phyloP scores from a whole-genome alignment of 2,329 filamentous ascomycete genomes.

The Rhinocladiella similis region DNA sequence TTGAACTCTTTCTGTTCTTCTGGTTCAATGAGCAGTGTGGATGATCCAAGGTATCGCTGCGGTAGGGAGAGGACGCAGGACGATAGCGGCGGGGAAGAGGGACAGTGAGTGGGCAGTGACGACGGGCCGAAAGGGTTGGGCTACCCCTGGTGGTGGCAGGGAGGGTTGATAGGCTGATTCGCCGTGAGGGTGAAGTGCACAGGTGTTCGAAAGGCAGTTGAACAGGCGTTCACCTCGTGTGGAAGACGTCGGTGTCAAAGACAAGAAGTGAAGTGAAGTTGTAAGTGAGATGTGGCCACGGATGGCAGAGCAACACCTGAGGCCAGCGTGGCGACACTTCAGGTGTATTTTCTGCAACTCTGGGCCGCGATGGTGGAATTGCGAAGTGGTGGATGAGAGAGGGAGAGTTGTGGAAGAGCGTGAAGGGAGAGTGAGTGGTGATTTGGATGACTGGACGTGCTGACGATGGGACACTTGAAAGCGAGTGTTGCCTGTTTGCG shows the following conservation, averaged over 20 bases:
- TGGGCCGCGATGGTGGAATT: constrained; percentile 7
- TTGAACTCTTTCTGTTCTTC: not conserved
- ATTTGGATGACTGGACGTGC: constrained; percentile 5
- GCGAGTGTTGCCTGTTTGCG: constrained; percentile 15
- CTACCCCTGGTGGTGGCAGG: not conserved
- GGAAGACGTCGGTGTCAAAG: not conserved
- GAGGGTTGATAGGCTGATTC: not conserved
- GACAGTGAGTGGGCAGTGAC: not conserved
- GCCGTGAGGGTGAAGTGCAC: constrained; percentile 9
- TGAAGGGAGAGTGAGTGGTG: constrained; percentile 7
- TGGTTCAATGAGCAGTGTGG: not conserved
- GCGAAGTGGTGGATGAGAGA: constrained; percentile 8
- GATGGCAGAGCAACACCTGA: constrained; percentile 18
- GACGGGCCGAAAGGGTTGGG: constrained; percentile 1
- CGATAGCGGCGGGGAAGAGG: constrained; percentile 1
- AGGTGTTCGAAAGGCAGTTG: constrained; percentile 9
- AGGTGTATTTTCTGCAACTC: constrained; percentile 1
- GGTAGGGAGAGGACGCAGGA: not conserved
- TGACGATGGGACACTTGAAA: constrained; percentile 19
- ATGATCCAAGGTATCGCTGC: not conserved
- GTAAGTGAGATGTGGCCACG: constrained; percentile 2
- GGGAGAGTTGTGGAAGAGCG: constrained; percentile 3
- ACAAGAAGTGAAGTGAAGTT: constrained; percentile 6
- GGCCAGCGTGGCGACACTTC: constrained; percentile 23
- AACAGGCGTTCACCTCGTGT: constrained; percentile 8